Evolutionary conservation across 805 yeast genomes (phyloP), one percentile per base, ranked within the genome.

Genomic region (Candida peoriensis): DNA sequence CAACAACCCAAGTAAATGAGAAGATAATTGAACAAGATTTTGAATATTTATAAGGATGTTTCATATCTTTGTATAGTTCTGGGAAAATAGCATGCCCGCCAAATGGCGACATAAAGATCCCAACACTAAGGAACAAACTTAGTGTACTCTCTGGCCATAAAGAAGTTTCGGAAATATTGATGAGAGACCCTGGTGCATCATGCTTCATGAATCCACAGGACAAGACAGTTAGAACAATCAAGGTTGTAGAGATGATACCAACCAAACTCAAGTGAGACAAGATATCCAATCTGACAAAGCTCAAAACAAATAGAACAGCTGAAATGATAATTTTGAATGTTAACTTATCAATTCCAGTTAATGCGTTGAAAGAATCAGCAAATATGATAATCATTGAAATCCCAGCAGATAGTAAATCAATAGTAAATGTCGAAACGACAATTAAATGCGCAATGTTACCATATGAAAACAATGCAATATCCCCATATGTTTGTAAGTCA

Each of bases 41-140:
- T n/a, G 54, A 45, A 53, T 74, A 83, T 48, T 80, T 77, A 19
- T 61, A 44, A 4, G 90, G 89, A 44, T 76, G 81, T 35, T 83
- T 67, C 82, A 83, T 78, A 55, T 83, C 94, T 23, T 77, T 68
- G 53, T 76, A 78, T 34, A 83, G 64, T 45, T 83, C 83, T 3
- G 93, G 93, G 50, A 83, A 84, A 18, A 84, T 74, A 5, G 93
- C 86, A 58, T 84, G 93, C 0, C 93, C 90, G 6, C 93, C 88
- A 66, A 83, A 84, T 1, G 90, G 89, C 4, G 89, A 81, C 68
- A 79, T 68, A 41, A 78, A 68, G 34, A 79, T 77, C 10, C 85
- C 85, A 32, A 77, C 62, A 2, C 81, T 70, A 23, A 76, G 57
- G 8, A 74, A 50, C 8, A 78, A 44, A 32, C 64, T 62, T 6